A percentile compares a stretch with the other conserved stretches of the same genome.
Conservation (phyloP, 371 early-diverging fungal genomes). For the Mortierella sp. region DNA sequence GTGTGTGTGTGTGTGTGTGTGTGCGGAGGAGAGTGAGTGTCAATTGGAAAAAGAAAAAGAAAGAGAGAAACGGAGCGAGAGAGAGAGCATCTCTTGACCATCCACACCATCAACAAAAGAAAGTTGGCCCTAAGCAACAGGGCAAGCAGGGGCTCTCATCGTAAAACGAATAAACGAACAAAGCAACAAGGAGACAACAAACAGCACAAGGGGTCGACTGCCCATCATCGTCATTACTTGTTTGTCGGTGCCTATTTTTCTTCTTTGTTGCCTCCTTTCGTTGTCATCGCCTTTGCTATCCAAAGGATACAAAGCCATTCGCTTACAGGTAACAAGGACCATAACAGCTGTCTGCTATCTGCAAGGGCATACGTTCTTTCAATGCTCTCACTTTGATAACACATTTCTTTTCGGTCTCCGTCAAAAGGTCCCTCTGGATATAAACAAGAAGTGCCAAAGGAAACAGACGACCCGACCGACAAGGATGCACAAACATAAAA, state of each 20-base stretch:
- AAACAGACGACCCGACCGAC: background rate
- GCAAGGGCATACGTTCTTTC: background rate
- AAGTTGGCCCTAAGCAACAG: background rate
- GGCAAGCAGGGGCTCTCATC: background rate
- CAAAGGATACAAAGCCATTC: background rate
- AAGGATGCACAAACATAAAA: background rate
- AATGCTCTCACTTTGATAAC: background rate
- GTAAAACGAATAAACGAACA: background rate
- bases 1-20: conserved; percentile 3
- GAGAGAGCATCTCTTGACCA: background rate
- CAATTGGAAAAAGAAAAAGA: background rate
- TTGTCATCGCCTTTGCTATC: too few relatives aligned
- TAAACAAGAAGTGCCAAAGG: background rate
- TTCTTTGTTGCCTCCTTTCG: too few relatives aligned
- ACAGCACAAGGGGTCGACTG: background rate
- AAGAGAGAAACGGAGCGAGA: background rate
- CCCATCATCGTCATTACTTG: background rate
- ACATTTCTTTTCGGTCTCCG: background rate
- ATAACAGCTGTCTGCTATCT: background rate
- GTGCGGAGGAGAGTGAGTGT: background rate
- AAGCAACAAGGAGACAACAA: background rate
- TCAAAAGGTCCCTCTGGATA: background rate
- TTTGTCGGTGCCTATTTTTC: background rate
- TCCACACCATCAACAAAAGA: background rate
- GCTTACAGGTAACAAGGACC: too few relatives aligned